These are phyloP conservation scores for Monilinia fructicola DNA, from an alignment of 2,329 filamentous ascomycete genomes.

Conservation along the genomic window DNA sequence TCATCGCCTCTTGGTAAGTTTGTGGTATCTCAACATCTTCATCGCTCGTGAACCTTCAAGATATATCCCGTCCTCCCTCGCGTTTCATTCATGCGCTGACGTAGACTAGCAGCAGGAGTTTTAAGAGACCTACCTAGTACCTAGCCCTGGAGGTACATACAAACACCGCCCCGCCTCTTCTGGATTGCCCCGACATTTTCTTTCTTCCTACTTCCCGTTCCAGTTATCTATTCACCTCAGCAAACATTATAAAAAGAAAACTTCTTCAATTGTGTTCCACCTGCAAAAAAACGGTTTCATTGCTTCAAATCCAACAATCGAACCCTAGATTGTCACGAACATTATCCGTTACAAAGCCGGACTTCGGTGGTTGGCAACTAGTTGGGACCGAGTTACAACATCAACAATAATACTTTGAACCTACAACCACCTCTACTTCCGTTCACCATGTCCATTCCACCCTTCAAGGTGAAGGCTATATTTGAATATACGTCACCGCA, in stretches of 20 bases:
- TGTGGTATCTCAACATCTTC: background rate
- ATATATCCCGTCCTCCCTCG: background rate
- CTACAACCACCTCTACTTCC: background rate
- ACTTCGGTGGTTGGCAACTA: conserved; percentile 32
- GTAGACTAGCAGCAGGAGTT: conserved; percentile 36
- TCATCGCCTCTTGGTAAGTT: conserved; percentile 1
- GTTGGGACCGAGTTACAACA: conserved; percentile 20
- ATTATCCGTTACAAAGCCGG: conserved; percentile 24
- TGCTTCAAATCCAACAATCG: conserved; percentile 1
- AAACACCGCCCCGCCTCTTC: conserved; percentile 35
- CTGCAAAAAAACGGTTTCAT: background rate
- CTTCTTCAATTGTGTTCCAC: conserved; percentile 12
- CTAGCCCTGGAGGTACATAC: no score
- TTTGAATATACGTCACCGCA: conserved; percentile 93
- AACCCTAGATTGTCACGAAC: conserved; percentile 15
- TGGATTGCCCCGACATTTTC: conserved; percentile 24
- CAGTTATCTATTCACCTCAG: conserved; percentile 25
- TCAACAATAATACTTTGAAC: conserved; percentile 16
- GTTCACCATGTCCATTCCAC: conserved; percentile 62
- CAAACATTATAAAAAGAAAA: background rate
- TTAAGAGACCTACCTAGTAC: no score
- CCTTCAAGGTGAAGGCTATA: conserved; percentile 93
- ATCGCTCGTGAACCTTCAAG: background rate
- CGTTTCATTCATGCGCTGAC: conserved; percentile 38
- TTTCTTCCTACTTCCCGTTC: conserved; percentile 21